A percentile compares a stretch with the other conserved stretches of the same genome.
phyloP scores from a whole-genome alignment of 129 eudicot species.

The Arctium lappa region DNA sequence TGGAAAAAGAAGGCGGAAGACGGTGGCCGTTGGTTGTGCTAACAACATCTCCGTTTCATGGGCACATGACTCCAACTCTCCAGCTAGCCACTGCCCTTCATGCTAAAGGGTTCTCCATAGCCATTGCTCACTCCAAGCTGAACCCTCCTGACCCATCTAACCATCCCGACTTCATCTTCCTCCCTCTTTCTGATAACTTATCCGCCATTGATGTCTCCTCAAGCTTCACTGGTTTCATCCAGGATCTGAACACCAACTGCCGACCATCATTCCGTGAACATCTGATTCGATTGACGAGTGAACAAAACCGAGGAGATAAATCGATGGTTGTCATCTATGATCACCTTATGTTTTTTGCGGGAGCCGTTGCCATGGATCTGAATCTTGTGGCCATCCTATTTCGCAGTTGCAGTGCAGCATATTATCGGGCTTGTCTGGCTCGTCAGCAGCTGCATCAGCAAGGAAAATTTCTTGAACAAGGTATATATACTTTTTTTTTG shows the following conservation, averaged over 20 bases:
- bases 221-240: conserved; percentile 5
- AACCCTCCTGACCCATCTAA: conserved; percentile 47
- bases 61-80: conserved; percentile 45
- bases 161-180: conserved; percentile 50
- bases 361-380: conserved; percentile 30
- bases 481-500: neutral
- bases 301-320: conserved; percentile 15
- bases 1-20: conserved; percentile 27
- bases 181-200: conserved; percentile 29
- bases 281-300: conserved; percentile 28
- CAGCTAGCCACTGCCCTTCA: conserved; percentile 41
- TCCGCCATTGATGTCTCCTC: neutral
- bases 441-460: conserved; percentile 24
- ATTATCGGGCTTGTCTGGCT: conserved; percentile 18
- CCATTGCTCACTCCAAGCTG: conserved; percentile 35
- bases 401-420: conserved; percentile 23
- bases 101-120: conserved; percentile 40
- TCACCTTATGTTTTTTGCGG: conserved; percentile 39
- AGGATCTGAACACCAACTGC: conserved; percentile 28
- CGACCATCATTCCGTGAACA: conserved; percentile 28
- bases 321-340: conserved; percentile 44
- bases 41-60: conserved; percentile 34
- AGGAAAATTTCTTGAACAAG: conserved; percentile 29
- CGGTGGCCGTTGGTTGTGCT: conserved; percentile 34
- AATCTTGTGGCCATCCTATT: conserved; percentile 35